Percentiles rank a stretch among this genome's conserved stretches.
Conservation (phyloP, 306 rosid species). For the Neltuma alba region DNA sequence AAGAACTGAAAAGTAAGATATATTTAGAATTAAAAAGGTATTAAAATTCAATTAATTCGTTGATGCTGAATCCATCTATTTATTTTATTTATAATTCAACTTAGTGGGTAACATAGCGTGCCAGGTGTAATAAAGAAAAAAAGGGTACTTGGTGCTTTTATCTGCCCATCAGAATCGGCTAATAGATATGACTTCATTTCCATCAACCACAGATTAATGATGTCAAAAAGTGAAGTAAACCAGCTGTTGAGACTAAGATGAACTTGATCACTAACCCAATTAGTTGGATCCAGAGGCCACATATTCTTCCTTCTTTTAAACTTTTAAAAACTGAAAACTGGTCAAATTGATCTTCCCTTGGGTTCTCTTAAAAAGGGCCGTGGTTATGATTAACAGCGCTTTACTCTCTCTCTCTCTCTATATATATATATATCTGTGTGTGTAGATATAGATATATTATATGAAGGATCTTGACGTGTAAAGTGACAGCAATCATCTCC, state of each 20-base stretch:
- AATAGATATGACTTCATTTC: background rate
- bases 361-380: background rate
- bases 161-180: background rate
- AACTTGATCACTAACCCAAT: background rate
- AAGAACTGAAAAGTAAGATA: too few relatives aligned
- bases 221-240: background rate
- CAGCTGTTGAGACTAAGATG: constrained; percentile 10
- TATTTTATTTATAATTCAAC: background rate
- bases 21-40: too few relatives aligned
- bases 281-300: constrained; percentile 17
- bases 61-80: background rate
- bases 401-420: background rate
- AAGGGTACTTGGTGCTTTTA: background rate
- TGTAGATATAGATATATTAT: background rate
- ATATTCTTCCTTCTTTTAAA: background rate
- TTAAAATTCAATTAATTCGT: background rate
- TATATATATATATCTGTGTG: too few relatives aligned
- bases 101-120: background rate
- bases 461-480: constrained; percentile 20
- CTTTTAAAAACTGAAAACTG: background rate
- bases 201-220: background rate
- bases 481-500: constrained; percentile 31
- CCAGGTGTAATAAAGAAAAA: background rate
- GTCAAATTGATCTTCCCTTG: constrained; percentile 21
- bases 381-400: constrained; percentile 20